Base-by-base conservation (phyloP, 2,329 filamentous ascomycete genomes). In the Pseudopyricularia cyperi region DNA sequence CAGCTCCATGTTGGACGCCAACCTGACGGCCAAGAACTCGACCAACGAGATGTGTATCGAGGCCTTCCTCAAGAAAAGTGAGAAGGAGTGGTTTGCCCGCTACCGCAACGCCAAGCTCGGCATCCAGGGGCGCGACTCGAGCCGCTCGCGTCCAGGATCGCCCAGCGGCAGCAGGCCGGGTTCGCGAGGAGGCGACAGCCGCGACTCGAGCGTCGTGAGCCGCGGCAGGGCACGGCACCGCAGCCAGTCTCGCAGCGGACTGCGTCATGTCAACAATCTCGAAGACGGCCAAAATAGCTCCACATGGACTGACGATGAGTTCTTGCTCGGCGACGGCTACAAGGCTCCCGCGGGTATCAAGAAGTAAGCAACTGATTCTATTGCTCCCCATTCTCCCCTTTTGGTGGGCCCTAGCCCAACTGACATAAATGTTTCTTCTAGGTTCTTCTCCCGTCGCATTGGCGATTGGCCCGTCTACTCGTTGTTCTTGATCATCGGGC, bases 51-150 rank as follows among this genome's bases (percentile, higher is more conserved):
- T 83, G 8, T 85, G 81, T 59, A 82, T 85, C 53, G 82, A 85
- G 57, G 73, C 80, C 39, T 85, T 77, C 61, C 67, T 85, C 12
- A 73, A 76, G 55, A 79, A 79, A 60, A 80, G 77, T 24, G 80
- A 85, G 63, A 83, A 83, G 68, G 73, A 80, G 56, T 85, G 82
- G 82, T 85, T 81, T 59, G 69, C 72, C 52, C 67, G 72, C 32
- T 76, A 80, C 61, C 70, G 79, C 50, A 70, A 79, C 55, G 79
- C 76, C 48, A 57, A 56, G 46, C 42, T 56, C 15, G 55, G 54
- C 7, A 52, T 53, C 12, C 54, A 54, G 30, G 39, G 54, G 4
- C 52, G 55, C 5, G 53, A 54, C 4, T 46, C 52, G 46, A 78
- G 39, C 39, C 4, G 39, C 5, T 44, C 39, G 1, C 39, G 39